A percentile compares a stretch with the other conserved stretches of the same genome.
Evolutionary conservation across 169 alveolate species (phyloP).

Genomic region (Neospora caninum): DNA sequence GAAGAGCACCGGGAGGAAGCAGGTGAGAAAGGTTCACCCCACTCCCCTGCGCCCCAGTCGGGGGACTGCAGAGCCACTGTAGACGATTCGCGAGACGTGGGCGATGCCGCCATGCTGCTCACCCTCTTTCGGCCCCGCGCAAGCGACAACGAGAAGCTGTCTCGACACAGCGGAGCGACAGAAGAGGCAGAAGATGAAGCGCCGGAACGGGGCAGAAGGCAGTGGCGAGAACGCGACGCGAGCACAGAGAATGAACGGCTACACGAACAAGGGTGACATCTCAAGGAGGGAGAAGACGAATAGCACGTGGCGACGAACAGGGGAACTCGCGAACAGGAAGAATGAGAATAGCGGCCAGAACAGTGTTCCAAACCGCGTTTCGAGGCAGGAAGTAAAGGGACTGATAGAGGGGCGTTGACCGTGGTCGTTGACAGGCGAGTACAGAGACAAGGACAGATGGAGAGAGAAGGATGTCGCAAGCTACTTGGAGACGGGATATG

Average conservation of each 20-base stretch:
- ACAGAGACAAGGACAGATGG: too few species aligned
- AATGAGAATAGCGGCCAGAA: too few species aligned
- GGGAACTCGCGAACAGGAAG: too few species aligned
- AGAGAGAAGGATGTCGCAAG: too few species aligned
- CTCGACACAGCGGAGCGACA: neutral
- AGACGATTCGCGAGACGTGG: neutral
- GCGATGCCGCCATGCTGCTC: neutral
- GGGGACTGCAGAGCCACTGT: neutral
- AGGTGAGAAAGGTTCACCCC: neutral
- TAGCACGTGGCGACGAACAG: neutral
- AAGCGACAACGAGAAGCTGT: neutral
- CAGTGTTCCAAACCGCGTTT: too few species aligned
- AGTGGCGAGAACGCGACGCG: neutral
- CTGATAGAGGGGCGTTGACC: too few species aligned
- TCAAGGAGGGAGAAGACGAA: neutral
- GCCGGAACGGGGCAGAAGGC: neutral
- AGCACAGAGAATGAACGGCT: neutral
- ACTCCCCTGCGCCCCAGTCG: neutral
- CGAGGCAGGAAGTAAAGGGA: too few species aligned
- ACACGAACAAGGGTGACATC: neutral
- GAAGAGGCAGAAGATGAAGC: neutral
- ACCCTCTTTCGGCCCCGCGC: neutral
- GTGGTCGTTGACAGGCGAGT: too few species aligned
- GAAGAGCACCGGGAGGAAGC: neutral
- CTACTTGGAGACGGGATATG: too few species aligned